Evolutionary conservation across 2,329 filamentous ascomycete species (phyloP), one percentile per base, ranked within the genome.

Genomic region (Coniochaeta prunicola): DNA sequence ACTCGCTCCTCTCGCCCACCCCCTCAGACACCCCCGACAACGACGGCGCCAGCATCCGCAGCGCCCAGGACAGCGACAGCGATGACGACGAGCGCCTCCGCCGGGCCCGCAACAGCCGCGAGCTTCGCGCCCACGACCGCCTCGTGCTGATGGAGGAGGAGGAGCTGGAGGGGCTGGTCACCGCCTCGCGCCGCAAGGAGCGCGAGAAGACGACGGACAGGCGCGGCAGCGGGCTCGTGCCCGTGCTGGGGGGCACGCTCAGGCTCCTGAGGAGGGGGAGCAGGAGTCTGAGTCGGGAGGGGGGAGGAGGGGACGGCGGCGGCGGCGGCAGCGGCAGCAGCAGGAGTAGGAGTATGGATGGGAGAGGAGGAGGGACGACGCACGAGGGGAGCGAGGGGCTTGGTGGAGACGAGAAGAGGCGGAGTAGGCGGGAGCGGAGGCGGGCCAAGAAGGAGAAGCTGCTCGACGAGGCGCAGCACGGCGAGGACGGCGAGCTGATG

Each of bases 401-500:
- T 55, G 33, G 13, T 13, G 10, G 3, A 10, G 53, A 55, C 17
- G 79, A 84, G 64, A 83, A 81, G 65, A 77, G 80, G 62, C 71
- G 71, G 59, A 72, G 71, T 53, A 75, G 83, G 53, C 78, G 79
- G 59, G 72, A 76, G 45, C 76, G 82, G 68, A 75, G 83, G 58
- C 73, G 75, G 64, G 75, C 77, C 66, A 84, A 83, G 72, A 79
- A 75, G 74, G 79, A 80, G 62, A 77, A 73, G 63, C 70, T 82
- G 68, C 72, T 79, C 65, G 75, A 78, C 58, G 76, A 81, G 57
- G 83, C 83, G 4, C 76, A 76, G 28, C 72, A 85, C 61, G 86
- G 86, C 58, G 89, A 91, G 68, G 85, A 90, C 64, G 87, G 88
- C 38, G 84, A 87, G 71, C 77, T 96, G 67, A 90, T 96, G 87